Conservation (phyloP, 228 moss, liverwort and hornwort genomes). For the Sphagnum magellanicum region DNA sequence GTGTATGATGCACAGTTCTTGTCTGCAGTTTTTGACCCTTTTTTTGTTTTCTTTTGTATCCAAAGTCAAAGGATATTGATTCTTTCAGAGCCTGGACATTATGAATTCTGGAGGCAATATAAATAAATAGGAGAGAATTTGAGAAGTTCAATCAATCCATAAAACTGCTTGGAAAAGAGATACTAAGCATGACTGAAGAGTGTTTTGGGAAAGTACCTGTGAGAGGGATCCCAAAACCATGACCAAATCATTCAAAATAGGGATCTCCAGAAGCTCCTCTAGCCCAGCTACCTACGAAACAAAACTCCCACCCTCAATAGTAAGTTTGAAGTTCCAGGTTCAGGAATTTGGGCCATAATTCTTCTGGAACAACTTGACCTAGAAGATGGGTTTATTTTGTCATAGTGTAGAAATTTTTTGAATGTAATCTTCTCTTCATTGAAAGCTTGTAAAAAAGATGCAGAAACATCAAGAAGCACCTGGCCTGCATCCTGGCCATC, state of each 20-base stretch:
- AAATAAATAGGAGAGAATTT: too few species aligned
- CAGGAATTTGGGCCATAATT: not conserved
- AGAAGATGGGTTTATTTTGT: not conserved
- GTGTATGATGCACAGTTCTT: not conserved
- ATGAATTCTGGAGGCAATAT: too few species aligned
- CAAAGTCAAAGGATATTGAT: too few species aligned
- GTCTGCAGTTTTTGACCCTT: too few species aligned
- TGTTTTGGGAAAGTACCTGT: conserved; percentile 18
- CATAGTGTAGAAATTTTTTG: not conserved
- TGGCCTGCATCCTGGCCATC: conserved; percentile 76
- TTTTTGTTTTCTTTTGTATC: too few species aligned
- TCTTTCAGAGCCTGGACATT: too few species aligned
- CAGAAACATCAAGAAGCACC: conserved; percentile 8
- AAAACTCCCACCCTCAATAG: not conserved
- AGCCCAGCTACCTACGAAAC: conserved; percentile 59
- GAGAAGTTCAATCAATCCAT: too few species aligned
- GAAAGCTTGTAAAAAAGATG: too few species aligned
- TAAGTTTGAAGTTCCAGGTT: not conserved
- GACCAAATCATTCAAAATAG: conserved; percentile 69
- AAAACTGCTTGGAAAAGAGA: too few species aligned
- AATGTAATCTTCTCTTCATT: not conserved
- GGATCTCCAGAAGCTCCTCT: conserved; percentile 65
- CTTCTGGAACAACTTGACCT: not conserved
- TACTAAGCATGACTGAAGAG: too few species aligned
- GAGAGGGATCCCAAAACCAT: conserved; percentile 84